A percentile compares a stretch with the other conserved stretches of the same genome.
Conservation (phyloP, 2,329 filamentous ascomycete genomes). For the Byssoonygena ceratinophila region DNA sequence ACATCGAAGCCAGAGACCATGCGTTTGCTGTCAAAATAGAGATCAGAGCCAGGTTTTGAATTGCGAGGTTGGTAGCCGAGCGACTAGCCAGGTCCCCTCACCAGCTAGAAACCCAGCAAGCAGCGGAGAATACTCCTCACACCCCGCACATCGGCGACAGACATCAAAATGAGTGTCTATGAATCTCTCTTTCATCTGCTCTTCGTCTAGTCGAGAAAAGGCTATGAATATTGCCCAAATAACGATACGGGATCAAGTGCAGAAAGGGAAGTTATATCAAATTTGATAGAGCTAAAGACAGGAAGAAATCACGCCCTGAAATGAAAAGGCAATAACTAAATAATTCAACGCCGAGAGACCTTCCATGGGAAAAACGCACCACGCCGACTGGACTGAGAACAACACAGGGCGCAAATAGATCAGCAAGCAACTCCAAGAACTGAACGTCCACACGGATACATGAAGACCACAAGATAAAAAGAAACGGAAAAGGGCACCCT, state of each 20-base stretch:
- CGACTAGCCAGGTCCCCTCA: too few species aligned
- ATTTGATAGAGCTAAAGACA: not conserved
- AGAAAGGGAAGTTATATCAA: not conserved
- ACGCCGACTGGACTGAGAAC: not conserved
- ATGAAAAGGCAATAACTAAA: not conserved
- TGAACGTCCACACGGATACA: constrained; percentile 1
- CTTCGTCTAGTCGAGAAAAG: too few species aligned
- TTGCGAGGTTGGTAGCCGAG: not conserved
- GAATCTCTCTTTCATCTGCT: too few species aligned
- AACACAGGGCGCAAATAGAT: not conserved
- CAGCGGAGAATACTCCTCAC: not conserved
- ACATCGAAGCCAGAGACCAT: not conserved
- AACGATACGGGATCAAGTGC: too few species aligned
- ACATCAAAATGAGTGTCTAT: too few species aligned
- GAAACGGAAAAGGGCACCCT: not conserved
- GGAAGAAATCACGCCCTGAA: not conserved
- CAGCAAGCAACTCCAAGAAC: constrained; percentile 2
- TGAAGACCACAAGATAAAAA: not conserved
- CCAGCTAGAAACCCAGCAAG: too few species aligned
- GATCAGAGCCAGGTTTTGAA: not conserved
- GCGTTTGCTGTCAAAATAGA: not conserved
- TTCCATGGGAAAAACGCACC: not conserved
- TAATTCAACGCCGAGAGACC: not conserved
- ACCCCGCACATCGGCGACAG: too few species aligned
- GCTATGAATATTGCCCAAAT: too few species aligned